phyloP scores from a whole-genome alignment of 2,329 filamentous ascomycete species.

The Lasiodiplodia citricola region DNA sequence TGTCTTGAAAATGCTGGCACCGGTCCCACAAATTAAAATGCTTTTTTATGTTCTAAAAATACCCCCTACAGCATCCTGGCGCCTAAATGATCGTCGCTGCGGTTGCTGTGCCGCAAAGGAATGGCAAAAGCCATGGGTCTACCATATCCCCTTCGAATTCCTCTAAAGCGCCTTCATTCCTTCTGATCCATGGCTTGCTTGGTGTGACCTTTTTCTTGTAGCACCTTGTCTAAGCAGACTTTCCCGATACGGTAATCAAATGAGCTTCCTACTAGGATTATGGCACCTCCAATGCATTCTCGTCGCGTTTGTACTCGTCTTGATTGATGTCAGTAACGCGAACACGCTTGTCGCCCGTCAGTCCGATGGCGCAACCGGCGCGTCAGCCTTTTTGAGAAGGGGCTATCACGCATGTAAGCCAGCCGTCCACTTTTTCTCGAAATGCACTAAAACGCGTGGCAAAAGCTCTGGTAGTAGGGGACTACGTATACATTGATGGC shows the following conservation, averaged over 20 bases:
- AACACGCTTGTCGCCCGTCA: background rate
- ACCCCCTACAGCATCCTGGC: background rate
- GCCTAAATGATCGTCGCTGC: background rate
- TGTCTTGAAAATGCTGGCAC: background rate
- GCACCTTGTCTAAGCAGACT: background rate
- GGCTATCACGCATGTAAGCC: constrained; percentile 15
- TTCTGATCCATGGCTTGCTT: background rate
- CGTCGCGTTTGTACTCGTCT: background rate
- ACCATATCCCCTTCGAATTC: background rate
- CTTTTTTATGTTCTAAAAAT: background rate
- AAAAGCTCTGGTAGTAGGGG: constrained; percentile 9
- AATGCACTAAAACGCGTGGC: background rate
- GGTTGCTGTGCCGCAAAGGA: background rate
- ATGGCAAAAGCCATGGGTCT: background rate
- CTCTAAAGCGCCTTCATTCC: no score
- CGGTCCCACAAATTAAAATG: background rate
- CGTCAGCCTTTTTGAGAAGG: constrained; percentile 11
- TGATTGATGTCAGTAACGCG: background rate
- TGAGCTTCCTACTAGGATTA: no score
- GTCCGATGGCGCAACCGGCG: background rate
- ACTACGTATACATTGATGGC: constrained; percentile 27
- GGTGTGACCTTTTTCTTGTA: no score
- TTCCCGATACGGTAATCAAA: background rate
- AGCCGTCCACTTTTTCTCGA: background rate
- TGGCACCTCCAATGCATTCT: background rate